phyloP scores from a whole-genome alignment of 2,329 filamentous ascomycete genomes.

The Cadophora sp. region DNA sequence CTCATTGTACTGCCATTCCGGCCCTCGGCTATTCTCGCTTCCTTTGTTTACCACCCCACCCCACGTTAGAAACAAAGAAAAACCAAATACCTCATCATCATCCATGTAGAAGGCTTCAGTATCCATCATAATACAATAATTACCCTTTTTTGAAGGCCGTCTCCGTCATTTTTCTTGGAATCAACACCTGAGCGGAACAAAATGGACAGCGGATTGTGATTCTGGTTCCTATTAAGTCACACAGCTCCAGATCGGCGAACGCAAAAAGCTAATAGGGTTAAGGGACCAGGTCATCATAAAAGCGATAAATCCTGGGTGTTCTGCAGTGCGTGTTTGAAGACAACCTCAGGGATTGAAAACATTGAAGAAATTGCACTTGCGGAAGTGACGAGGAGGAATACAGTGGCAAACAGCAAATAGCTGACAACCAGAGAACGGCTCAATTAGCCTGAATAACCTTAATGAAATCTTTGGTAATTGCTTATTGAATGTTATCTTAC shows the following conservation, averaged over 20 bases:
- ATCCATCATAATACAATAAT: too few species aligned
- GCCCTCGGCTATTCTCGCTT: conserved; percentile 5
- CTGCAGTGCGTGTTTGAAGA: not conserved
- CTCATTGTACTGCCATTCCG: not conserved
- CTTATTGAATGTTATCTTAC: too few species aligned
- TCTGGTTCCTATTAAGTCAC: not conserved
- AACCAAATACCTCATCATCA: not conserved
- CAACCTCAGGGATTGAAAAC: not conserved
- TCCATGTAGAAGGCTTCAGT: not conserved
- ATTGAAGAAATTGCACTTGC: not conserved
- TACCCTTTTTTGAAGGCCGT: not conserved
- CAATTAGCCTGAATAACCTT: too few species aligned
- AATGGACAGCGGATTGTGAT: not conserved
- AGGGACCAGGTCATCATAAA: not conserved
- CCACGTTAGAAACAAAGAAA: not conserved
- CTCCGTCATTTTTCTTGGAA: not conserved
- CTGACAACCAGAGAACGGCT: not conserved
- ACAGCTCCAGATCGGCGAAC: not conserved
- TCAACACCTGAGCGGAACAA: not conserved
- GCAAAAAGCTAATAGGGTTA: not conserved
- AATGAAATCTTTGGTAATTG: not conserved
- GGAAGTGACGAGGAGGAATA: not conserved
- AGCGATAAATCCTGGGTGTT: not conserved
- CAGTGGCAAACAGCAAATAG: not conserved
- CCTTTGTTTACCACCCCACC: conserved; percentile 5